phyloP scores from a whole-genome alignment of 306 rosid genomes.

The Datisca glomerata region DNA sequence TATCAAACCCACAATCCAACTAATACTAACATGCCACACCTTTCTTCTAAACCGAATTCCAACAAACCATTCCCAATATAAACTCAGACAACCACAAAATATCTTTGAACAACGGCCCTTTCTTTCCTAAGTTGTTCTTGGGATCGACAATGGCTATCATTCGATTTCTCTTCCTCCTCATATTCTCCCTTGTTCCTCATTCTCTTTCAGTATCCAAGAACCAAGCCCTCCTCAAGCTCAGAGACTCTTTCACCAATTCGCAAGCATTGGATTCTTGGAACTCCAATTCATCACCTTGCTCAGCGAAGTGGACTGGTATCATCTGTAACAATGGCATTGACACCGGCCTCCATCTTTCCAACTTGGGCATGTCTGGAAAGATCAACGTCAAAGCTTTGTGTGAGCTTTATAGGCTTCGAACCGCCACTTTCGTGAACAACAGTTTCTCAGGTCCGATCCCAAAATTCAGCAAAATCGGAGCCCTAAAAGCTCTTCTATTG shows the following conservation, averaged over 20 bases:
- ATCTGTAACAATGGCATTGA: too few relatives aligned
- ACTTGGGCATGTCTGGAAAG: conserved; percentile 46
- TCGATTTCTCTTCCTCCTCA: conserved; percentile 13
- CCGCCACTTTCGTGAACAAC: too few relatives aligned
- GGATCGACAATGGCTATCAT: conserved; percentile 65
- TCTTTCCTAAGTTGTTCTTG: conserved; percentile 26
- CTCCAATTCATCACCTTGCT: conserved; percentile 34
- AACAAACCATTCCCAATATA: conserved; percentile 9
- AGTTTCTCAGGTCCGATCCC: too few relatives aligned
- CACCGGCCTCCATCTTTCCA: too few relatives aligned
- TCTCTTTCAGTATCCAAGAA: conserved; percentile 13
- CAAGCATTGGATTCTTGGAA: conserved; percentile 37
- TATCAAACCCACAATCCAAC: conserved; percentile 4
- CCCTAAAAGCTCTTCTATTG: conserved; percentile 33
- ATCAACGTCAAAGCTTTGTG: conserved; percentile 40
- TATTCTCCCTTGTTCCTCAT: conserved; percentile 1
- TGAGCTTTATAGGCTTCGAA: conserved; percentile 7
- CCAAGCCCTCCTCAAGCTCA: conserved; percentile 47
- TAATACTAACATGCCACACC: too few relatives aligned
- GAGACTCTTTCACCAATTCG: conserved; percentile 26
- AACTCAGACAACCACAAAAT: conserved; percentile 9
- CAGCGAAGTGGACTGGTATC: conserved; percentile 47
- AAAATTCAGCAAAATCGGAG: too few relatives aligned
- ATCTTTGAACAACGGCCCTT: conserved; percentile 69
- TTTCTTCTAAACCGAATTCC: too few relatives aligned